Evolutionary conservation across 73 alveolate genomes (phyloP).

Genomic region (Loxodes magnus): DNA sequence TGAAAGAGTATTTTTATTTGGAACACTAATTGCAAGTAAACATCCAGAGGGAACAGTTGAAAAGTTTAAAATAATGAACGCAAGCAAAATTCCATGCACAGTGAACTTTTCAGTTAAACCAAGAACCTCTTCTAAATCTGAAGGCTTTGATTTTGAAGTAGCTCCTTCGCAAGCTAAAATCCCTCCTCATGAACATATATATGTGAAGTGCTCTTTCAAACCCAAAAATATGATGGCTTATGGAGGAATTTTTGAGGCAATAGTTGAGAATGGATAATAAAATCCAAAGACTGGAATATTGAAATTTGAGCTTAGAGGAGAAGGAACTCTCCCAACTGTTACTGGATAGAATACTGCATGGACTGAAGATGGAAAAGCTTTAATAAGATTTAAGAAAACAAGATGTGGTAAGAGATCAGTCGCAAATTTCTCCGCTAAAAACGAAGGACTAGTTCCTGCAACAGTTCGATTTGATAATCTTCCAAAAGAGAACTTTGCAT

Average conservation of each 20-base stretch:
- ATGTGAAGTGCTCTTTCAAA: conserved; percentile 87
- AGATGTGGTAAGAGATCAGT: conserved; percentile 71
- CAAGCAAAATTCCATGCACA: conserved; percentile 85
- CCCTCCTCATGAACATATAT: conserved; percentile 91
- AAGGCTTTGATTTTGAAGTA: conserved; percentile 94
- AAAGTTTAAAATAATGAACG: conserved; percentile 92
- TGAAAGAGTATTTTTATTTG: conserved; percentile 95
- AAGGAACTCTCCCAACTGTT: conserved; percentile 97
- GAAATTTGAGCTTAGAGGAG: conserved; percentile 94
- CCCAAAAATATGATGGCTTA: conserved; percentile 93
- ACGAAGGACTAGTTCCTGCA: conserved; percentile 96
- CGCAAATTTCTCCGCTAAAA: conserved; percentile 69
- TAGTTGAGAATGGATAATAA: conserved; percentile 92
- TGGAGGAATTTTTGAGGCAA: conserved; percentile 95
- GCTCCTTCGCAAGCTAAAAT: conserved; percentile 71
- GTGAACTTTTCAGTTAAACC: conserved; percentile 82
- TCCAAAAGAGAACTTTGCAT: conserved; percentile 81
- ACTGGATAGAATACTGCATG: conserved; percentile 81
- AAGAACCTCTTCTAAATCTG: conserved; percentile 88
- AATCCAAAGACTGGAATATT: conserved; percentile 78
- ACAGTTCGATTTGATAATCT: conserved; percentile 88
- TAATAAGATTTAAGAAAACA: conserved; percentile 82
- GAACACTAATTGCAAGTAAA: conserved; percentile 91
- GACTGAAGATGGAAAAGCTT: conserved; percentile 88
- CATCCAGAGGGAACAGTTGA: conserved; percentile 96